Percentiles rank a stretch among this genome's conserved stretches.
phyloP scores from a whole-genome alignment of 441 rosid species.

The Jatropha podagrica region DNA sequence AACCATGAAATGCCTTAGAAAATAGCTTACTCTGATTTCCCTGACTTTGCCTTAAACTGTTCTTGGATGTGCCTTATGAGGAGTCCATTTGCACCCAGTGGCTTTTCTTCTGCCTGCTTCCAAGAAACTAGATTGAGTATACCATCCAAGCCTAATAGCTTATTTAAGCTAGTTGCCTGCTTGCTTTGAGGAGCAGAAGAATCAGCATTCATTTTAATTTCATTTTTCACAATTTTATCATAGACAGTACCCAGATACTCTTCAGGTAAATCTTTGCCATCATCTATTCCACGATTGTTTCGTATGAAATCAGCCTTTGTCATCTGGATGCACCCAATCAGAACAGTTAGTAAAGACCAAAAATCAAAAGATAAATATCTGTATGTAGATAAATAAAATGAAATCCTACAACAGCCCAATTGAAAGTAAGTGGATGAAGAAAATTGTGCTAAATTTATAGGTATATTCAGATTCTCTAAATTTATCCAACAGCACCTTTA shows the following conservation, averaged over 20 bases:
- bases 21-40: slow-evolving; percentile 86
- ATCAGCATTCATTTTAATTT: slow-evolving; percentile 88
- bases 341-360: slow-evolving; percentile 28
- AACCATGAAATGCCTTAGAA: neutral
- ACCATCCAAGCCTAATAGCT: slow-evolving; percentile 89
- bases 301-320: slow-evolving; percentile 83
- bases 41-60: slow-evolving; percentile 90
- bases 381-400: slow-evolving; percentile 2
- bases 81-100: slow-evolving; percentile 94
- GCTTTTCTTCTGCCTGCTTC: slow-evolving; percentile 89
- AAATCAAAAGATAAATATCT: slow-evolving; percentile 12
- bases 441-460: neutral
- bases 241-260: slow-evolving; percentile 77
- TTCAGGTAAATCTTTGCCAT: slow-evolving; percentile 98
- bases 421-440: neutral
- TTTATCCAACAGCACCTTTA: neutral
- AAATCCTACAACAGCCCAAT: neutral
- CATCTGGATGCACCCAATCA: slow-evolving; percentile 63
- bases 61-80: slow-evolving; percentile 95
- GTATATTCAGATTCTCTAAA: neutral
- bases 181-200: slow-evolving; percentile 79
- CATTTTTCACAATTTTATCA: slow-evolving; percentile 90
- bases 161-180: slow-evolving; percentile 89
- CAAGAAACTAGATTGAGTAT: slow-evolving; percentile 84
- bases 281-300: slow-evolving; percentile 95